A percentile compares a stretch with the other conserved stretches of the same genome.
These are phyloP conservation scores for Trypanosoma mega DNA, from an alignment of 208 protist genomes.

Conservation along the genomic window DNA sequence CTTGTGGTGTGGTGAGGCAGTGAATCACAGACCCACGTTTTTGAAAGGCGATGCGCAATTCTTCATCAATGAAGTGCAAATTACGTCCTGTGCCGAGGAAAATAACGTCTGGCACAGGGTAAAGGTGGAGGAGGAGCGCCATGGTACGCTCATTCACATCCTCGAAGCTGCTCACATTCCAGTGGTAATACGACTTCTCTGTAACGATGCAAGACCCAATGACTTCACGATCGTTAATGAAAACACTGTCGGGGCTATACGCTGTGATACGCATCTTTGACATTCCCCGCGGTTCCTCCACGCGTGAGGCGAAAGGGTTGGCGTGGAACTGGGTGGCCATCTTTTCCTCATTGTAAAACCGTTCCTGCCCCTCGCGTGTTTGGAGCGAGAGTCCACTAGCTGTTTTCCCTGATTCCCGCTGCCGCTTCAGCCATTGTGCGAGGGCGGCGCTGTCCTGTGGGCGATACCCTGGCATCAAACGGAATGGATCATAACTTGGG, in stretches of 20 bases:
- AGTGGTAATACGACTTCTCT: constrained; percentile 85
- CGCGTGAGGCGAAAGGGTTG: constrained; percentile 81
- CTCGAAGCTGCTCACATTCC: constrained; percentile 88
- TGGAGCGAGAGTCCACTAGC: constrained; percentile 72
- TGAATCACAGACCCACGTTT: constrained; percentile 85
- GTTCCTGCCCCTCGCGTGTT: constrained; percentile 81
- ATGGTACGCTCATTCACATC: constrained; percentile 86
- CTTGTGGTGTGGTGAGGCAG: constrained; percentile 85
- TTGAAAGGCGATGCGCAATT: constrained; percentile 83
- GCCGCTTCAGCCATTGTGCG: constrained; percentile 86
- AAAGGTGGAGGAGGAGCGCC: constrained; percentile 81
- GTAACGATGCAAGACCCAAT: constrained; percentile 91
- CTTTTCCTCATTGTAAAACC: constrained; percentile 92
- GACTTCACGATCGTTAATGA: constrained; percentile 88
- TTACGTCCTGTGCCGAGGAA: constrained; percentile 87
- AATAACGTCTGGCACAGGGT: constrained; percentile 85
- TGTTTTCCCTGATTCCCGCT: constrained; percentile 78
- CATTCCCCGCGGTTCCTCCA: constrained; percentile 76
- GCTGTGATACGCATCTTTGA: constrained; percentile 74
- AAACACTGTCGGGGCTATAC: constrained; percentile 88
- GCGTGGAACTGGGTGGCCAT: constrained; percentile 91
- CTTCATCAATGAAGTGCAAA: constrained; percentile 87
- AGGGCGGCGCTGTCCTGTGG: constrained; percentile 81
- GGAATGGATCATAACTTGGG: constrained; percentile 88
- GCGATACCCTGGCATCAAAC: constrained; percentile 79